Evolutionary conservation across 78 protist genomes (phyloP), one percentile per base, ranked within the genome.

Genomic region (Protostelium mycophagum): DNA sequence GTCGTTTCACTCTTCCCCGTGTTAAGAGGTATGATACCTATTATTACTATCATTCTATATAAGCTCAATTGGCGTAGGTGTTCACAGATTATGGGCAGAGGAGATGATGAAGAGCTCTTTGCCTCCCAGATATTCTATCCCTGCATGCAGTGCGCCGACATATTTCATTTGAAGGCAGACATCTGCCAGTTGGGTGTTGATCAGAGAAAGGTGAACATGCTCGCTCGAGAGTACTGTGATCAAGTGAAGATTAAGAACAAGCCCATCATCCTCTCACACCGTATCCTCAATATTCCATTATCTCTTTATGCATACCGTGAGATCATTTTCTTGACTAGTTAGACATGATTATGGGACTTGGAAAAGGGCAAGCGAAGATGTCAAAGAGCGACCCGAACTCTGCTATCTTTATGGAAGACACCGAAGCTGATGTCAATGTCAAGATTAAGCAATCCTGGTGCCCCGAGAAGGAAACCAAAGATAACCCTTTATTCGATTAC

Each of bases 111-210:
- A 37, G 89, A 84, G 87, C 93, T 98, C 34, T 85, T 96, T 73
- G 98, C 96, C 35, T 97, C 99, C 29, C 99, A 98, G 94, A 93
- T 97, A 34, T 88, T 98, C 90, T 97, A 97, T 92, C 98, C 99
- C 37, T 94, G 96, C 73, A 97, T 97, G 99, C 99, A 99, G 94
- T 95, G 98, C 89, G 98, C 99, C 29, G 99, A 99, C 92, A 96
- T 98, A 87, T 99, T 99, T 90, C 96, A 93, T 96, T 95, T 99
- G 35, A 94, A 92, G 92, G 99, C 98, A 16, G 98, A 99, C 94
- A 95, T 99, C 86, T 99, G 99, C 90, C 99, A 99, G 91, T 90
- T 99, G n/a, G 99, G 99, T n/a, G 90, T 98, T 88, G 99, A 99
- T 89, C 99, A 99, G 95, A 93, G 99, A 84, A 99, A 99, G 87